Base-by-base conservation (phyloP, 352 stramenopile species). In the Phytophthora nicotianae region DNA sequence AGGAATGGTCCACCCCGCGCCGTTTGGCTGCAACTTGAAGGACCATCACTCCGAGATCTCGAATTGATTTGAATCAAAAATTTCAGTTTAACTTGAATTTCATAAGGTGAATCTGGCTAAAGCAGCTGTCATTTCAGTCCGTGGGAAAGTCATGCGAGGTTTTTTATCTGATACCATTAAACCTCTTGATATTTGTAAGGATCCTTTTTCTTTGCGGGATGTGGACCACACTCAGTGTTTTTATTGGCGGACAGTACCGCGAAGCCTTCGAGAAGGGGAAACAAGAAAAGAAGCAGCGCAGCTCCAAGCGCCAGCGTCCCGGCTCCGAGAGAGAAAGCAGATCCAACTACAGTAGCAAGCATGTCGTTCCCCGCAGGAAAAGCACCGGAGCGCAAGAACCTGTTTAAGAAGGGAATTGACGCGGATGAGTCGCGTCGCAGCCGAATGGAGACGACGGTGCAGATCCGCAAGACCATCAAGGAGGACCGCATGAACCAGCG, bases 401-500 rank as follows among this genome's bases (percentile, higher is more conserved):
- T 79, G 55, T 91, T 93, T 56, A 91, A 91, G 65, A 90, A 92
- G 62, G 79, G 72, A 32, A 93, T 92, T 54, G 83, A 91, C 53
- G 60, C 83, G 24, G 86, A 91, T 77, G 80, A 89, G 58, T 83
- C 80, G 50, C 85, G 85, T 41, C 81, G 83, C 50, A 81, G 78
- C 35, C 81, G 85, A 51, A 82, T 86, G 67, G 83, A 91, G 64
- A 94, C 83, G 7, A 91, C 83, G 13, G 81, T 94, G 60, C 85
- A 92, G 76, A 94, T 94, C 71, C 79, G 85, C 52, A 94, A 94
- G 72, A 88, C 62, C 40, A 88, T 90, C 37, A 90, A 91, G 66
- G 81, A 93, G 60, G 85, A 94, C 52, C 83, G 83, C 46, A 77
- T 92, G 65, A 89, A 91, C 69, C 77, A 91, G 68, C 80, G 83